phyloP scores from a whole-genome alignment of 768 basidiomycete genomes.

The Boletus barrowsii region DNA sequence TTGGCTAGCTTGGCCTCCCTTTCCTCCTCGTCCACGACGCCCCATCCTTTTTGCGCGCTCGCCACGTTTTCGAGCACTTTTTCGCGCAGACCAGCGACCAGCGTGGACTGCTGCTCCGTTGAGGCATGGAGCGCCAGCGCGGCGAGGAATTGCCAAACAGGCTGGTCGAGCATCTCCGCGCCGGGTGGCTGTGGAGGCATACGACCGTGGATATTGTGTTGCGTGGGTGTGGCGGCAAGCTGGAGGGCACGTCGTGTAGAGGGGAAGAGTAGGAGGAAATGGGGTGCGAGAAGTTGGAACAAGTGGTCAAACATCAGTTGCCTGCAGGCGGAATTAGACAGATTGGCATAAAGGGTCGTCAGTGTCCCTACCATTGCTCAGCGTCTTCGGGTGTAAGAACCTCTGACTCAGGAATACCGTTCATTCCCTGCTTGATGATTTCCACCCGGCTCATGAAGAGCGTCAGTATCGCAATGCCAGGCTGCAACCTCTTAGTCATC shows the following conservation, averaged over 20 bases:
- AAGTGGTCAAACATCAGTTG: conserved; percentile 84
- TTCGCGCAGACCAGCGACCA: conserved; percentile 84
- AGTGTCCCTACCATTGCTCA: conserved; percentile 66
- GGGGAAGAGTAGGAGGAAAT: conserved; percentile 82
- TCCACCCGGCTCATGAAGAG: conserved; percentile 92
- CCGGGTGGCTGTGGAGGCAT: conserved; percentile 57
- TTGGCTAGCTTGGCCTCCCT: conserved; percentile 79
- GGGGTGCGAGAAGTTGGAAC: conserved; percentile 73
- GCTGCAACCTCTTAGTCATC: conserved; percentile 44
- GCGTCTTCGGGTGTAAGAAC: conserved; percentile 69
- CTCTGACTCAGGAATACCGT: conserved; percentile 52
- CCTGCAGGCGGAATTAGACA: conserved; percentile 45
- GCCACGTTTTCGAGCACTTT: conserved; percentile 91
- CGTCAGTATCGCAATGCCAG: conserved; percentile 88
- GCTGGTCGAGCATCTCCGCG: conserved; percentile 74
- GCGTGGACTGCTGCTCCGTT: conserved; percentile 81
- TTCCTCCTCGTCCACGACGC: conserved; percentile 64
- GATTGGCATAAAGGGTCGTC: not conserved
- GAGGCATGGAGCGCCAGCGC: conserved; percentile 83
- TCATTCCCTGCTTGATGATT: conserved; percentile 75
- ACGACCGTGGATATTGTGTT: conserved; percentile 44
- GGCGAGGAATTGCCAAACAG: conserved; percentile 94
- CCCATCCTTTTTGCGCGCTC: conserved; percentile 72
- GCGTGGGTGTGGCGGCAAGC: conserved; percentile 35
- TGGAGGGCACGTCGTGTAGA: conserved; percentile 68